Evolutionary conservation across 2,329 filamentous ascomycete species (phyloP), one percentile per base, ranked within the genome.

Genomic region (Fusarium armeniacum): DNA sequence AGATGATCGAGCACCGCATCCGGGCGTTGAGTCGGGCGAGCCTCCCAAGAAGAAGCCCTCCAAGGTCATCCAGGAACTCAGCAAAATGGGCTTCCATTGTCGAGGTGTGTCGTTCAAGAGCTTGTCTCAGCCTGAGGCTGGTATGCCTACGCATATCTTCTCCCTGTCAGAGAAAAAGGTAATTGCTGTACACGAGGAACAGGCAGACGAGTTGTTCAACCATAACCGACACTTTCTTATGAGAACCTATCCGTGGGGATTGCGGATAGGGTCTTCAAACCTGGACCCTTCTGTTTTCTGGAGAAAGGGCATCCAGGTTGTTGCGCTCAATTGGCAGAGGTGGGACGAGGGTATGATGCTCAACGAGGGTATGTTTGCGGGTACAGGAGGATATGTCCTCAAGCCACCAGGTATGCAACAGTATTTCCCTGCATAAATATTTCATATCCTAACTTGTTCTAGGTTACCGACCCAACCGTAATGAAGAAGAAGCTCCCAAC

Each of bases 291-390:
- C 89, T 1, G 85, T 91, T 5, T 96, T 94, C 79, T 98, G 94
- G 94, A 87, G 93, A 33, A 90, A 93, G 69, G 94, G 94, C 16
- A 91, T 97, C 5, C 94, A 98, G 79, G 91, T 98, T 72, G 93
- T 97, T 2, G 94, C 94, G 0, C 83, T 98, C 65, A 98, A 98
- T 81, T 98, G 94, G 93, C 94, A 98, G 79, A 91, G 90, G 65
- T 90, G 92, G 79, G 94, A 98, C 75, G 91, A 93, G 72, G 94
- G 93, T 33, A 97, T 97, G 90, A 98, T 98, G 95, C 86, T 97
- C 16, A 98, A 98, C 76, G 90, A 96, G 76, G 94, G 89, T 72
- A 96, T 97, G 93, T 97, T 97, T 79, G 87, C 89, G 3, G 92
- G 91, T 13, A 93, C 92, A 1, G 85, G 86, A n/a, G 94, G 94